Evolutionary conservation across 176 grass and related monocot species (phyloP), one percentile per base, ranked within the genome.

Genomic region (Carex scoparia): DNA sequence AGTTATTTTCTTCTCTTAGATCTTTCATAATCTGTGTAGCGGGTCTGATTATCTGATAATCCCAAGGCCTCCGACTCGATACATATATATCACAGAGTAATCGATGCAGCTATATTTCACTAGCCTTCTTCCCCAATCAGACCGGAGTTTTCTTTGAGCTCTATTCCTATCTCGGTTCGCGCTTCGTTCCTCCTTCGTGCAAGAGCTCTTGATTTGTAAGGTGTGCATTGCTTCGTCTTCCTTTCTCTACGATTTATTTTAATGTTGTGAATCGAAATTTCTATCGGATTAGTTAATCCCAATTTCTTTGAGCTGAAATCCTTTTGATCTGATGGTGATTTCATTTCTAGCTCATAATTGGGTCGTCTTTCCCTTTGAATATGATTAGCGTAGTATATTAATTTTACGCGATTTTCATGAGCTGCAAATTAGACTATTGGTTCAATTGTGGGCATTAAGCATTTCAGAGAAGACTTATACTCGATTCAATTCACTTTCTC

Each of bases 121-220:
- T 49, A 4, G 51, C 42, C 12, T 76, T 76, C 19, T 76, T 79
- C 74, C 49, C 74, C 53, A 79, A 79, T 79, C 74, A 3, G 74
- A 33, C 28, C 49, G 0, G 33, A 79, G 51, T 78, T 57, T 46
- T 28, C 51, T 77, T 56, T 56, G 10, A 79, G 4, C 13, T 79
- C 13, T 10, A 56, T 77, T 77, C 53, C 27, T 18, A 6, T 35
- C 74, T 35, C 30, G 1, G 1, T 79, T 78, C 30, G 74, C 74
- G 13, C 58, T 79, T 58, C 53, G 1, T 14, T 35, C 53, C 14
- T n/a, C 53, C 14, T 79, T 58, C 53, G 14, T 57, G 74, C 53
- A 33, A 79, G n/a, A 75, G 7, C 71, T 75, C n/a, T 14, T 30
- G 46, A 75, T 30, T 75, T 2, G 2, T 28, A 54, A 75, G 71